Conservation (phyloP, 2,329 filamentous ascomycete species). For the Nothophoma quercina region DNA sequence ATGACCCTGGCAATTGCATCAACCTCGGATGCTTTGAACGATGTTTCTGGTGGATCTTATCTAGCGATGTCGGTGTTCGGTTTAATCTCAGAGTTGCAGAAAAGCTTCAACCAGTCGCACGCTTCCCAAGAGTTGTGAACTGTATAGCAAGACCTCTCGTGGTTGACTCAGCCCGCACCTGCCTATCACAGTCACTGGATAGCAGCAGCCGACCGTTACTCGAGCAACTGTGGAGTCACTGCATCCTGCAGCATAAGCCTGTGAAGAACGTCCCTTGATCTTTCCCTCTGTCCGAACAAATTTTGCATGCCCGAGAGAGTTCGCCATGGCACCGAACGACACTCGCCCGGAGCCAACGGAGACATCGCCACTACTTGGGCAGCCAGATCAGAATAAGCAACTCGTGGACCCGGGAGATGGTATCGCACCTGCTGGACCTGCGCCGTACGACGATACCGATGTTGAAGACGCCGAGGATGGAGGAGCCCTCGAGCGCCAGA, state of each 20-base stretch:
- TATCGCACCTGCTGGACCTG: conserved; percentile 32
- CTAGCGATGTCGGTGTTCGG: conserved; percentile 8
- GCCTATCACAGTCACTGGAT: background rate
- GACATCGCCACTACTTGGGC: conserved; percentile 56
- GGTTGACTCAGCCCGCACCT: conserved; percentile 1
- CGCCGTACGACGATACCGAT: conserved; percentile 12
- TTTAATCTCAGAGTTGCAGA: background rate
- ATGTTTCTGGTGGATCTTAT: background rate
- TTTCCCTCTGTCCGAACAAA: background rate
- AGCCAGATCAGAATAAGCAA: conserved; percentile 17
- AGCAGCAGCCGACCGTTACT: background rate
- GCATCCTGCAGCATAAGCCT: background rate
- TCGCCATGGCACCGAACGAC: conserved; percentile 6
- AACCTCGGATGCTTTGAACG: conserved; percentile 1
- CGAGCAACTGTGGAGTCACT: conserved; percentile 2
- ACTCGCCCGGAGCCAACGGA: conserved; percentile 38
- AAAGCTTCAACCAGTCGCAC: too few species aligned
- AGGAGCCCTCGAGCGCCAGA: conserved; percentile 47
- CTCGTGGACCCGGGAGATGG: conserved; percentile 34
- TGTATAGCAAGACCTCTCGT: background rate
- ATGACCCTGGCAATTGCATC: conserved; percentile 6
- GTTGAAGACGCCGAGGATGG: conserved; percentile 28
- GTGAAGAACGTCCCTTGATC: background rate
- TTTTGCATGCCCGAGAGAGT: background rate
- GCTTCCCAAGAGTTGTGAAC: background rate